These are phyloP conservation scores for Sporothrix globosa DNA, from an alignment of 2,329 filamentous ascomycete species.

Conservation along the genomic window DNA sequence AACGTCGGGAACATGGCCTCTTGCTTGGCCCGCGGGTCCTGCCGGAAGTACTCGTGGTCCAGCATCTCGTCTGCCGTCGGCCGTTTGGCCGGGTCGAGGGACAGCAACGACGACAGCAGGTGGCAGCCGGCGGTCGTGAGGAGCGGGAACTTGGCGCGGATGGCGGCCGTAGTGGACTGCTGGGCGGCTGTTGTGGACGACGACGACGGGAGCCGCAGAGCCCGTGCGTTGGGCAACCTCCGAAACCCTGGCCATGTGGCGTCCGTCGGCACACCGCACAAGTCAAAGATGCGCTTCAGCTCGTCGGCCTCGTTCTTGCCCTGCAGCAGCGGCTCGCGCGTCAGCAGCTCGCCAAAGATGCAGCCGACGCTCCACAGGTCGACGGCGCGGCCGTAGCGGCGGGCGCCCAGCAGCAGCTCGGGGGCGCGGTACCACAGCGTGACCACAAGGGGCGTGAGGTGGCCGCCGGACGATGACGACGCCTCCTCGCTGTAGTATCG, in stretches of 20 bases:
- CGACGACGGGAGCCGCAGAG: slow-evolving; percentile 67
- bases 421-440: slow-evolving; percentile 96
- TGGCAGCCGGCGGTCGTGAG: slow-evolving; percentile 74
- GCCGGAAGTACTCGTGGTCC: slow-evolving; percentile 79
- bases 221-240: slow-evolving; percentile 81
- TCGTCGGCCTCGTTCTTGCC: slow-evolving; percentile 93
- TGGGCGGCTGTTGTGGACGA: slow-evolving; percentile 35
- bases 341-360: slow-evolving; percentile 89
- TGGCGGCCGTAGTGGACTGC: slow-evolving; percentile 52
- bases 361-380: slow-evolving; percentile 98
- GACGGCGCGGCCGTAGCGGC: slow-evolving; percentile 72
- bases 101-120: slow-evolving; percentile 70
- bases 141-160: slow-evolving; percentile 79
- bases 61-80: slow-evolving; percentile 76
- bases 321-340: slow-evolving; percentile 79
- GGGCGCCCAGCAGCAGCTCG: slow-evolving; percentile 81
- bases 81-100: slow-evolving; percentile 72
- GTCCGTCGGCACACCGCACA: slow-evolving; percentile 84
- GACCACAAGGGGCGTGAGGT: slow-evolving; percentile 89
- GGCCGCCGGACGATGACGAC: slow-evolving; percentile 40
- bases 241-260: slow-evolving; percentile 85
- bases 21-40: slow-evolving; percentile 87
- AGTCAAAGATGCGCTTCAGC: slow-evolving; percentile 81
- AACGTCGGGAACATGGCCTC: slow-evolving; percentile 96
- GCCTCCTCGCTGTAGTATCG: slow-evolving; percentile 72